Conservation (phyloP, 1,139 yeast species). For the Blastobotrys illinoisensis region DNA sequence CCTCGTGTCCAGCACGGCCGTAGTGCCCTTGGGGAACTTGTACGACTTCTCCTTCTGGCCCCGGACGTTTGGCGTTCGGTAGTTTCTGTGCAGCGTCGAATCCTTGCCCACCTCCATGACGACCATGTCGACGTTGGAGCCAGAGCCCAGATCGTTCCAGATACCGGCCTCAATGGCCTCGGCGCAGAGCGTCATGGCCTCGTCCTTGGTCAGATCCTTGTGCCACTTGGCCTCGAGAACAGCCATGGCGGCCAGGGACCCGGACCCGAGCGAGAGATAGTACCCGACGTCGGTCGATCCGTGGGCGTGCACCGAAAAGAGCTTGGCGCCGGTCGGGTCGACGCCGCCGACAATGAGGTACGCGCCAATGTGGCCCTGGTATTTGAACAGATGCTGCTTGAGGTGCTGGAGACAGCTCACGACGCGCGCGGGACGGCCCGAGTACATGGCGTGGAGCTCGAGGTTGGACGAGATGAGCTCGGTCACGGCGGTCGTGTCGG, state of each 20-base stretch:
- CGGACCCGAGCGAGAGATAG: conserved; percentile 89
- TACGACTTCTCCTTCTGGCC: conserved; percentile 75
- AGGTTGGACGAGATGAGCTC: conserved; percentile 85
- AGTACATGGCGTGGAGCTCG: conserved; percentile 79
- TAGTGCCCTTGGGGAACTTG: conserved; percentile 85
- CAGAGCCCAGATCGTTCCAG: conserved; percentile 98
- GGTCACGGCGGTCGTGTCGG: conserved; percentile 97
- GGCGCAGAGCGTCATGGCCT: conserved; percentile 82
- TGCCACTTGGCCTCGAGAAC: conserved; percentile 86
- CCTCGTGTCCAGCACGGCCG: conserved; percentile 67
- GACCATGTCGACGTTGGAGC: conserved; percentile 94
- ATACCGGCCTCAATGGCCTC: conserved; percentile 97
- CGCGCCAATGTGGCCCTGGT: conserved; percentile 97
- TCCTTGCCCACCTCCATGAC: conserved; percentile 86
- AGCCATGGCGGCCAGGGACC: conserved; percentile 99
- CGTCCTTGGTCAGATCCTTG: conserved; percentile 71
- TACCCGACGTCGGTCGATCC: conserved; percentile 96
- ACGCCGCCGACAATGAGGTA: conserved; percentile 94
- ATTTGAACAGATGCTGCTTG: conserved; percentile 91
- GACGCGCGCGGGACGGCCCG: conserved; percentile 85
- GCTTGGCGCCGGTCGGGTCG: conserved; percentile 93
- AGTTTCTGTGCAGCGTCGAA: conserved; percentile 77
- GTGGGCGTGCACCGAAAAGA: conserved; percentile 92
- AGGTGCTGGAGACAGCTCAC: conserved; percentile 88
- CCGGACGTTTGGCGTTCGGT: conserved; percentile 85